phyloP scores from a whole-genome alignment of 2,329 filamentous ascomycete species.

The Trichophyton equinum region DNA sequence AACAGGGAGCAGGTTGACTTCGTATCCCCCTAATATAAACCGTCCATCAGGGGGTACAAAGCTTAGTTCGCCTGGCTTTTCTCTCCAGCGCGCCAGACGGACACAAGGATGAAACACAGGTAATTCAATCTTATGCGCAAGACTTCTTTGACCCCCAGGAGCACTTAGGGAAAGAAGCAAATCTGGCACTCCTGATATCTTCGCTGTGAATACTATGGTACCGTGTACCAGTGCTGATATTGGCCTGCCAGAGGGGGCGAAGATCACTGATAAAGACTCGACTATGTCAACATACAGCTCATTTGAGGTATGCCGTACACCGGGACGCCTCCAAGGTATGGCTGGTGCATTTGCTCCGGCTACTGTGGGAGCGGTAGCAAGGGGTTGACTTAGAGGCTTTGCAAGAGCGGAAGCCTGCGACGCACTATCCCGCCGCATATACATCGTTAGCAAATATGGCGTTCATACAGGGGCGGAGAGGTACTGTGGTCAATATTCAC shows the following conservation, averaged over 20 bases:
- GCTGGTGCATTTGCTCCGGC: constrained; percentile 34
- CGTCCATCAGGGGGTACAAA: constrained; percentile 91
- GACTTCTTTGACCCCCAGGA: constrained; percentile 65
- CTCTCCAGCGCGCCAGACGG: constrained; percentile 75
- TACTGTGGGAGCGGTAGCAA: constrained; percentile 20
- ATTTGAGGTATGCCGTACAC: constrained; percentile 91
- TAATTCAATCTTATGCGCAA: constrained; percentile 64
- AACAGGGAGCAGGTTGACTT: constrained; percentile 75
- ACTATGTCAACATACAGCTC: constrained; percentile 94
- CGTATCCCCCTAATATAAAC: constrained; percentile 87
- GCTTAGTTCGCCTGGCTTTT: constrained; percentile 79
- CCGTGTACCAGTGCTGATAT: constrained; percentile 80
- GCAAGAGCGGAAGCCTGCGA: constrained; percentile 31
- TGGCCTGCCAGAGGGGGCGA: constrained; percentile 80
- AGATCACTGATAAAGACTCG: constrained; percentile 73
- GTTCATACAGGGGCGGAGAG: background rate
- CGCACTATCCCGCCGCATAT: constrained; percentile 20
- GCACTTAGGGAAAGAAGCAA: constrained; percentile 69
- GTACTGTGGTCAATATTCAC: constrained; percentile 30
- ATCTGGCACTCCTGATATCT: constrained; percentile 89
- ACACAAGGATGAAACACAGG: constrained; percentile 97
- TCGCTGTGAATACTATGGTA: constrained; percentile 86
- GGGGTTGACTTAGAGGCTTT: constrained; percentile 30
- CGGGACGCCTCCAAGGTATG: constrained; percentile 80
- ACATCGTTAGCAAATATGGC: background rate